Conservation (phyloP, 441 rosid genomes). For the Kokia cookei region DNA sequence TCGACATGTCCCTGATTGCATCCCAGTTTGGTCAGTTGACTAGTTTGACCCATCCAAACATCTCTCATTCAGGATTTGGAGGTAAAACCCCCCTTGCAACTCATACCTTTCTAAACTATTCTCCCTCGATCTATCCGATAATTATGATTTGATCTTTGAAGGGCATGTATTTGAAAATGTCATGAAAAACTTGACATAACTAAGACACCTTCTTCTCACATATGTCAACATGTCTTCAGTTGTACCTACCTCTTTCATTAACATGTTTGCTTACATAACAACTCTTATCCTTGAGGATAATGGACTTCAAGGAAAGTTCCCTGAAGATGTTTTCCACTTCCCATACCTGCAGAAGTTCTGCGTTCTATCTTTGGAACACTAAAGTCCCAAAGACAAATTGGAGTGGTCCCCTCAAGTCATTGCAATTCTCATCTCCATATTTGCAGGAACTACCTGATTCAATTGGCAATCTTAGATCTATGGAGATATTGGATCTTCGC, state of each 20-base stretch:
- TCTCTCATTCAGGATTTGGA: neutral
- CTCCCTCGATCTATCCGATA: neutral
- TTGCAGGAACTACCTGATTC: constrained; percentile 5
- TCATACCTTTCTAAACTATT: neutral
- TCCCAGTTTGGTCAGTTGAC: neutral
- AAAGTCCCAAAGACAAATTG: neutral
- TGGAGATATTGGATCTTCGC: neutral
- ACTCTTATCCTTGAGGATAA: neutral
- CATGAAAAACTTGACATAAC: neutral
- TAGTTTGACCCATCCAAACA: neutral
- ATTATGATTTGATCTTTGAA: neutral
- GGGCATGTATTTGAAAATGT: neutral
- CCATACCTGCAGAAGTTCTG: neutral
- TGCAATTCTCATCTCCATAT: neutral
- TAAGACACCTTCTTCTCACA: neutral
- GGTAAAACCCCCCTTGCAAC: neutral
- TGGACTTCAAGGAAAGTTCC: neutral
- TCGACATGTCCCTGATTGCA: neutral
- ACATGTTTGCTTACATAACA: neutral
- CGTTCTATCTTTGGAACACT: too few species aligned
- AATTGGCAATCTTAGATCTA: neutral
- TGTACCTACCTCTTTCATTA: neutral
- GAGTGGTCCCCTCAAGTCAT: neutral
- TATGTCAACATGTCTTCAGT: neutral
- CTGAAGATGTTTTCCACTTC: neutral